Evolutionary conservation across 2,329 filamentous ascomycete genomes (phyloP), one percentile per base, ranked within the genome.

Genomic region (Colletotrichum viniferum): DNA sequence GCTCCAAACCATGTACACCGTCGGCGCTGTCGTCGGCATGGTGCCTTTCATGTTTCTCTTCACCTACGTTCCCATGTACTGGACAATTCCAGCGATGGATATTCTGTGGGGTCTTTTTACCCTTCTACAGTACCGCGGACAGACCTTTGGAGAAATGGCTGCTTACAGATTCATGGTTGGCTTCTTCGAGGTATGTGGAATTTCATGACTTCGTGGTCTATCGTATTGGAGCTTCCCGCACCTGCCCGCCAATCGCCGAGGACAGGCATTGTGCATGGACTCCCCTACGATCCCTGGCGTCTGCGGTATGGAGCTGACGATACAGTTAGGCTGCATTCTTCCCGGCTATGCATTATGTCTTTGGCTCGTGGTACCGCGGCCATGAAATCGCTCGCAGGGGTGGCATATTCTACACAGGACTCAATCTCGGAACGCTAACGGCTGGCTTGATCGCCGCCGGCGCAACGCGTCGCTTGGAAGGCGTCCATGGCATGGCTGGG

Each of bases 101-200:
- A 77, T 91, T 2, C 80, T 84, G 4, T 92, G 90, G 90, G 89
- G 89, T 0, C 80, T 91, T 24, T 89, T 92, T 75, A 92, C 90
- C 0, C 83, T 92, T 16, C 81, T 90, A 76, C 58, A 77, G 60
- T 48, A 67, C 76, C 65, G 77, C 65, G 14, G 77, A 78, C n/a
- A 66, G 79, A 82, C 55, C 24, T 82, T 52, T 36, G 69, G 18
- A 66, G 78, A 34, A 68, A 83, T 75, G 63, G 73, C 73, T 8
- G 73, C 73, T 12, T 75, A 75, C 16, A 78, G 84, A 4, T 85
- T 85, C 64, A 81, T 84, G 74, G 78, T 84, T 7, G 83, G 83
- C 9, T 79, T 83, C n/a, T 81, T 83, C 32, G 82, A 75, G 28
- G 71, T 73, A 58, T 14, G 28, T 34, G 16, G 16, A 12, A n/a